Evolutionary conservation across 106 monocot species (phyloP).

Genomic region (Allium fistulosum): DNA sequence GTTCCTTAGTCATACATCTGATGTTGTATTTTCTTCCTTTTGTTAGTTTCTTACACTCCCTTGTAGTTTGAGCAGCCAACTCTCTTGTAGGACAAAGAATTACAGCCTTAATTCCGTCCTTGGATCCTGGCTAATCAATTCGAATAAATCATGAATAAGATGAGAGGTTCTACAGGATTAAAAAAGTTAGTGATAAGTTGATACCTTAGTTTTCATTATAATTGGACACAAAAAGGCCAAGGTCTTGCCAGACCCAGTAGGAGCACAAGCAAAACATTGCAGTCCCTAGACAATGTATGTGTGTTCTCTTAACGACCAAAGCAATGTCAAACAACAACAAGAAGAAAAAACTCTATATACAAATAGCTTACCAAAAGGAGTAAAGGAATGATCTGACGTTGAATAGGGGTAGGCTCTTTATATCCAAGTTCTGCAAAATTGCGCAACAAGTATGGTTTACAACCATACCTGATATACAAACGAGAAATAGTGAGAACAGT

Average conservation of each 20-base stretch:
- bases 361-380: constrained; percentile 66
- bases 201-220: constrained; percentile 95
- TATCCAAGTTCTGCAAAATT: constrained; percentile 70
- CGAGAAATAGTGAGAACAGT: background rate
- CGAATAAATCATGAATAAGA: constrained; percentile 14
- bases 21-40: constrained; percentile 80
- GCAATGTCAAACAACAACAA: too few species aligned
- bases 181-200: background rate
- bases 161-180: background rate
- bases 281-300: constrained; percentile 39
- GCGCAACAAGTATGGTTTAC: constrained; percentile 63
- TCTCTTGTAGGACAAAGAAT: constrained; percentile 98
- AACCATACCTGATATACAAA: constrained; percentile 51
- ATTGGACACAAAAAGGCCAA: constrained; percentile 88
- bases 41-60: constrained; percentile 84
- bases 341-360: too few species aligned
- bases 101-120: constrained; percentile 77
- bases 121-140: constrained; percentile 67
- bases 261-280: constrained; percentile 98
- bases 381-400: constrained; percentile 92
- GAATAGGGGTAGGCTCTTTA: constrained; percentile 95
- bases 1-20: constrained; percentile 93
- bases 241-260: constrained; percentile 98
- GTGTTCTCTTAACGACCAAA: too few species aligned
- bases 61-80: constrained; percentile 84